These are phyloP conservation scores for Raddia distichophylla DNA, from an alignment of 176 grass and related monocot genomes.

Conservation along the genomic window DNA sequence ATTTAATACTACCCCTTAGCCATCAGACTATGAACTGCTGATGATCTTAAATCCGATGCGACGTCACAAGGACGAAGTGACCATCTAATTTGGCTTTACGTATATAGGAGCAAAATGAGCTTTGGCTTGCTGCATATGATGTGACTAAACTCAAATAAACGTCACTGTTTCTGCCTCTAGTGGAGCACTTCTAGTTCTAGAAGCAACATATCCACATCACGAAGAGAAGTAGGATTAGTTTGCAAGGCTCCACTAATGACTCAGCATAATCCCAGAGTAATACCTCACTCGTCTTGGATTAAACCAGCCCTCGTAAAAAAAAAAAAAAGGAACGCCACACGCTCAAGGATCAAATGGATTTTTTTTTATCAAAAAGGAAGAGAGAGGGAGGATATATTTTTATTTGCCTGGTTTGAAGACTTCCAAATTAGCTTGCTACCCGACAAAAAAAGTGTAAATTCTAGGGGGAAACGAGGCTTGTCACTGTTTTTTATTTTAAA, in stretches of 20 bases:
- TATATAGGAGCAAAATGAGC: conserved; percentile 31
- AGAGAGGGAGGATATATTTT: background rate
- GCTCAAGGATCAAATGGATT: conserved; percentile 19
- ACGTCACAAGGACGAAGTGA: conserved; percentile 44
- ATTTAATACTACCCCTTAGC: background rate
- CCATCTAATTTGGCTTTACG: conserved; percentile 44
- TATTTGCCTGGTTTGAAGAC: background rate
- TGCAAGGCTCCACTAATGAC: conserved; percentile 59
- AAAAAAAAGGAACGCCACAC: conserved; percentile 40
- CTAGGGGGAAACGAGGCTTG: background rate
- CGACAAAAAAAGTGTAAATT: background rate
- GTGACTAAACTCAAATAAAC: conserved; percentile 47
- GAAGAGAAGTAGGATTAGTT: conserved; percentile 47
- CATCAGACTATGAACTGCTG: conserved; percentile 22
- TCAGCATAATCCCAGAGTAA: conserved; percentile 37
- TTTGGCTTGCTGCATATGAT: conserved; percentile 37
- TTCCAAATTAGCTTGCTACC: background rate
- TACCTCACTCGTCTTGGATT: conserved; percentile 1
- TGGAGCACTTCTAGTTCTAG: conserved; percentile 54
- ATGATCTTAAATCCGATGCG: conserved; percentile 7
- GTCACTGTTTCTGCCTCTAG: conserved; percentile 45
- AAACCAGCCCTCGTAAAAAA: conserved; percentile 37
- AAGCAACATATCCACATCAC: conserved; percentile 44
- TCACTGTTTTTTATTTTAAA: background rate
- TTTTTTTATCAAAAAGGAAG: background rate